Percentiles rank a stretch among this genome's conserved stretches.
Conservation (phyloP, 2,329 filamentous ascomycete species). For the Arachnopeziza araneosa region DNA sequence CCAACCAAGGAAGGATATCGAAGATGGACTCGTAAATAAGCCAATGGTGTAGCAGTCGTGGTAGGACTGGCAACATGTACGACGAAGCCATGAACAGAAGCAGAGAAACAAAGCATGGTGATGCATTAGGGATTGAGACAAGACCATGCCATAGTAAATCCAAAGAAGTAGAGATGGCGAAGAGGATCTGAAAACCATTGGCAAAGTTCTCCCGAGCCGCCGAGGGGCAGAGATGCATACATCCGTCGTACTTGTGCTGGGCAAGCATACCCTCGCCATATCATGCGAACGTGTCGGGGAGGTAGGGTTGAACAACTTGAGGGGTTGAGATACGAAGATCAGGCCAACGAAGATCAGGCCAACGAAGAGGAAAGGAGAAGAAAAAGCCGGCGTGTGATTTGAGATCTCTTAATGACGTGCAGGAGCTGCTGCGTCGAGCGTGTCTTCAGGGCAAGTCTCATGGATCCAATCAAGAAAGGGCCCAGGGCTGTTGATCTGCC, state of each 20-base stretch:
- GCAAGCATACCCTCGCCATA: background rate
- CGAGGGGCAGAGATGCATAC: background rate
- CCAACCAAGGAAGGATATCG: background rate
- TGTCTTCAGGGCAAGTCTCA: background rate
- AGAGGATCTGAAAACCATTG: background rate
- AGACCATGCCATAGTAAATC: background rate
- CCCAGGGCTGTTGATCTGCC: background rate
- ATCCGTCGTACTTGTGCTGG: background rate
- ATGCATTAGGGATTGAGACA: constrained; percentile 2
- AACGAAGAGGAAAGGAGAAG: background rate
- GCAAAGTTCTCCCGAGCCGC: background rate
- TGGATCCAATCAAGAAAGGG: background rate
- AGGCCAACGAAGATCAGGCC: background rate
- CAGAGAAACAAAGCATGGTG: constrained; percentile 1
- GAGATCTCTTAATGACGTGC: background rate
- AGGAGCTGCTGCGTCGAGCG: background rate
- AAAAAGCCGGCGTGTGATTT: background rate
- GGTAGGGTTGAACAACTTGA: background rate
- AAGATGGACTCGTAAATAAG: background rate
- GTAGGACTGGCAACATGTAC: background rate
- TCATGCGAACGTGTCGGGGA: background rate
- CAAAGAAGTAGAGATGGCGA: background rate
- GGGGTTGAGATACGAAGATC: background rate
- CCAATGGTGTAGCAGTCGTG: background rate
- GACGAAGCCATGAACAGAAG: background rate